These are phyloP conservation scores for Ambrosia hybrid DNA, from an alignment of 140 eudicot genomes.

Conservation along the genomic window DNA sequence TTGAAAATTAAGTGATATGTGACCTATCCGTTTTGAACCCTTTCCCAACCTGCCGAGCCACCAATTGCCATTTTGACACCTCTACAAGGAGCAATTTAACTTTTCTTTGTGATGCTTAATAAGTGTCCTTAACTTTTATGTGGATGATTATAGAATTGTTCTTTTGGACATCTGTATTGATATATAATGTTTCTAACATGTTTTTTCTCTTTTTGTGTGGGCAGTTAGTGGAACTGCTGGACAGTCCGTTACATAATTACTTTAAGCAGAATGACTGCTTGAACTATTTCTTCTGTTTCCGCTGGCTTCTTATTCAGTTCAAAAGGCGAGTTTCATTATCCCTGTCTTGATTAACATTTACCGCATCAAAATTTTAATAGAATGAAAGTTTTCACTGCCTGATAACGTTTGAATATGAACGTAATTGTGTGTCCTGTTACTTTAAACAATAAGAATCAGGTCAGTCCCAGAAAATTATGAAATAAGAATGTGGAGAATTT, in stretches of 20 bases:
- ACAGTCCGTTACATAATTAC: slow-evolving; percentile 79
- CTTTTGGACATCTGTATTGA: not conserved
- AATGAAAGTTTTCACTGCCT: not conserved
- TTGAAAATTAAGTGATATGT: not conserved
- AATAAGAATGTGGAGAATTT: not conserved
- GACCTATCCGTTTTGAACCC: not conserved
- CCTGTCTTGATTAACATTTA: not conserved
- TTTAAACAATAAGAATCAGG: not conserved
- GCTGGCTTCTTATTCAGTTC: slow-evolving; percentile 96
- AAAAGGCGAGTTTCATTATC: slow-evolving; percentile 58
- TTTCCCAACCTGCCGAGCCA: not conserved
- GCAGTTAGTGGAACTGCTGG: slow-evolving; percentile 87
- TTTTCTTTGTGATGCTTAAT: not conserved
- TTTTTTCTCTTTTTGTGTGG: slow-evolving; percentile 2
- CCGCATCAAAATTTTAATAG: not conserved
- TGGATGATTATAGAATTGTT: not conserved
- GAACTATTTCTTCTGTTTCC: slow-evolving; percentile 94
- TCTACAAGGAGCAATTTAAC: not conserved
- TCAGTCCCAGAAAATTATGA: not conserved
- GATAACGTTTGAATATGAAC: not conserved
- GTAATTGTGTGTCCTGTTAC: not conserved
- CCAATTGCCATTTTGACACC: slow-evolving; percentile 4
- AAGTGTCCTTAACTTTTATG: not conserved
- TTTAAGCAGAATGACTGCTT: slow-evolving; percentile 79
- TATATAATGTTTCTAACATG: slow-evolving; percentile 19